Percentiles rank a stretch among this genome's conserved stretches.
Evolutionary conservation across 2,329 filamentous ascomycete genomes (phyloP).

Genomic region (Colletotrichum filicis): DNA sequence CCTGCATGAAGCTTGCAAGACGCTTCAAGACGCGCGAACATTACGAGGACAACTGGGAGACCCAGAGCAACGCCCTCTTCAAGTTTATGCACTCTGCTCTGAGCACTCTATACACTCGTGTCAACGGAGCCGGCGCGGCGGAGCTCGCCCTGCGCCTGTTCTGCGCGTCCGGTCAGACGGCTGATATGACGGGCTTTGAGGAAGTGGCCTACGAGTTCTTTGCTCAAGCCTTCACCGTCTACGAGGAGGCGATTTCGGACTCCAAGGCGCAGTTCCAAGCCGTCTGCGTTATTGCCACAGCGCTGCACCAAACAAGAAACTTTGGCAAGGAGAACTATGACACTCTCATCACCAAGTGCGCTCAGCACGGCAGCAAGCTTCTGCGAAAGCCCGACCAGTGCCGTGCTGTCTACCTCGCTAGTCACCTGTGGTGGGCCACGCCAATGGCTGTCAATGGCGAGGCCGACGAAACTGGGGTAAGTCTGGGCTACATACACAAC

Average conservation of each 20-base stretch:
- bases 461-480: conserved; percentile 82
- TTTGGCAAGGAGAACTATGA: conserved; percentile 99
- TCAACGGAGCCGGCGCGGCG: conserved; percentile 80
- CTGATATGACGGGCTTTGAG: conserved; percentile 90
- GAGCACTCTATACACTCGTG: conserved; percentile 87
- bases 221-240: conserved; percentile 96
- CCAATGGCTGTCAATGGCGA: conserved; percentile 82
- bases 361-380: conserved; percentile 94
- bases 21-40: conserved; percentile 93
- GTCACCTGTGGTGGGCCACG: conserved; percentile 97
- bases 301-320: conserved; percentile 86
- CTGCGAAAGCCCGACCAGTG: conserved; percentile 99
- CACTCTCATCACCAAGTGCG: conserved; percentile 97
- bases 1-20: conserved; percentile 88
- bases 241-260: conserved; percentile 95
- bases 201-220: conserved; percentile 99
- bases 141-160: conserved; percentile 92
- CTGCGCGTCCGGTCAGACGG: conserved; percentile 90
- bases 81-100: conserved; percentile 95
- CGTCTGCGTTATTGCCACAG: conserved; percentile 92
- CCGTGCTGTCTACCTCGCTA: conserved; percentile 93
- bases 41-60: conserved; percentile 73
- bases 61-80: conserved; percentile 80
- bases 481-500: conserved; percentile 43
- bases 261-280: conserved; percentile 98